These are phyloP conservation scores for Trichoderma afroharzianum DNA, from an alignment of 2,329 filamentous ascomycete species.

Conservation along the genomic window DNA sequence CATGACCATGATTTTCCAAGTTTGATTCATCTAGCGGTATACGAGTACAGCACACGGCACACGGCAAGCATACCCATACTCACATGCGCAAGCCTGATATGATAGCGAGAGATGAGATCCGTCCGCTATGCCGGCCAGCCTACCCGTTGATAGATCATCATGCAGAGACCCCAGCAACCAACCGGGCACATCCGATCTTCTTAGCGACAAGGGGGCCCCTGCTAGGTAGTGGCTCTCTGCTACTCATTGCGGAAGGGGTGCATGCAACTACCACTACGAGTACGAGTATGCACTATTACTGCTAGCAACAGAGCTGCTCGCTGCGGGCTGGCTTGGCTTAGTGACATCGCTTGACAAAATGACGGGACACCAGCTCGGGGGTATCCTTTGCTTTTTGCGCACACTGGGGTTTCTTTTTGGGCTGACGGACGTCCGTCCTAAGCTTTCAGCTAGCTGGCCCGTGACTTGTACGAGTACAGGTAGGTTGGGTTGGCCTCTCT, in stretches of 20 bases:
- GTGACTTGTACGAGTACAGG: not conserved
- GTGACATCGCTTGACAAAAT: not conserved
- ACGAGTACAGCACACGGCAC: not conserved
- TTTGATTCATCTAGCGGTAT: not conserved
- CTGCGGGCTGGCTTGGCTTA: not conserved
- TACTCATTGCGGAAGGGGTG: not conserved
- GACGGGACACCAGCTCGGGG: not conserved
- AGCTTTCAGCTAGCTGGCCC: not conserved
- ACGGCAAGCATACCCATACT: not conserved
- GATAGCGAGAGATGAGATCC: conserved; percentile 1
- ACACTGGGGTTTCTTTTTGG: not conserved
- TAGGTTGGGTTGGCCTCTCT: not conserved
- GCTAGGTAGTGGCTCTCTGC: not conserved
- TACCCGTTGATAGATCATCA: conserved; percentile 4
- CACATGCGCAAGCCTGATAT: not conserved
- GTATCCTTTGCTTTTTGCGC: not conserved
- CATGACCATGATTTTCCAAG: not conserved
- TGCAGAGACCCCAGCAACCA: conserved; percentile 12
- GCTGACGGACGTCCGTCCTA: not conserved
- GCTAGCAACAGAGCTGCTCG: not conserved
- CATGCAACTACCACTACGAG: not conserved
- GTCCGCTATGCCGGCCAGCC: not conserved
- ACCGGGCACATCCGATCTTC: conserved; percentile 14
- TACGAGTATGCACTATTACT: not conserved
- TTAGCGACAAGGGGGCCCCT: conserved; percentile 2